Evolutionary conservation across 2,329 filamentous ascomycete species (phyloP).

Genomic region (Sclerotinia subarctica): DNA sequence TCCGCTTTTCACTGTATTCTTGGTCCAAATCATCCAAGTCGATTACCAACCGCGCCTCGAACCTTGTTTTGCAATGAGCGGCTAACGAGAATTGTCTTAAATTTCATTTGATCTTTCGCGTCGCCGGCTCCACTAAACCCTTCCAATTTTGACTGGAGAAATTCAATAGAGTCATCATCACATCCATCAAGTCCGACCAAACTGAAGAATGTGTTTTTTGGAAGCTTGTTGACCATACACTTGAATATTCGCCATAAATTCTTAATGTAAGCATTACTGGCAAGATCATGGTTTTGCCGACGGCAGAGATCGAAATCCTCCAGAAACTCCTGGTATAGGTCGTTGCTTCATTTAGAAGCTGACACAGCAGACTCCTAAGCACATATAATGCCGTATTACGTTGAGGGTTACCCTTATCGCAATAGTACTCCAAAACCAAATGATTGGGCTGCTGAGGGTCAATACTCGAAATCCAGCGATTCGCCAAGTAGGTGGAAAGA

Average conservation of each 20-base stretch:
- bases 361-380: background rate
- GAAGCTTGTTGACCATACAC: background rate
- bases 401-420: background rate
- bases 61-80: rapidly evolving
- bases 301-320: background rate
- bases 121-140: background rate
- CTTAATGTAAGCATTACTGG: background rate
- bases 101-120: rapidly evolving
- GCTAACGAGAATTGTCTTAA: background rate
- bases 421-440: background rate
- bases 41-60: background rate
- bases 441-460: background rate
- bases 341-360: background rate
- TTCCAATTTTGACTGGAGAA: too few species aligned
- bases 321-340: background rate
- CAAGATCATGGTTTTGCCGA: too few species aligned
- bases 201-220: background rate
- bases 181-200: background rate
- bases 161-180: too few species aligned
- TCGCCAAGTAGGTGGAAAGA: background rate
- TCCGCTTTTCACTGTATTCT: background rate
- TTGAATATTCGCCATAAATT: background rate
- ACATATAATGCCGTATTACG: background rate
- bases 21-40: background rate
- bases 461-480: background rate